These are phyloP conservation scores for Fusarium citri DNA, from an alignment of 2,329 filamentous ascomycete species.

Conservation along the genomic window DNA sequence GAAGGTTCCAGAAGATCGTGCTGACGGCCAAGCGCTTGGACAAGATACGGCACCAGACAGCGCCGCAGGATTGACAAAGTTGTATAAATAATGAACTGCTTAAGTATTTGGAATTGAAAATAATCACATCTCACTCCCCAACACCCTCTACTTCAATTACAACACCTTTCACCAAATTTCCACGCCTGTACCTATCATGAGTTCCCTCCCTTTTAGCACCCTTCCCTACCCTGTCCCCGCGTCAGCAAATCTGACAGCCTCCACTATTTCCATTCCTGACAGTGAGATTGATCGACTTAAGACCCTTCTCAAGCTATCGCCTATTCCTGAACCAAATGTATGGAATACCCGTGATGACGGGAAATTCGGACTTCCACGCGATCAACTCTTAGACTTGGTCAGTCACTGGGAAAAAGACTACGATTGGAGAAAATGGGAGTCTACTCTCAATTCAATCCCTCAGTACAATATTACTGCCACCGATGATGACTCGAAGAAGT, in stretches of 20 bases:
- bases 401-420: constrained; percentile 6
- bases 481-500: constrained; percentile 13
- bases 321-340: not conserved
- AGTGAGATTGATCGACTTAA: constrained; percentile 10
- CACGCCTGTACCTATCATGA: not conserved
- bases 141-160: accelerated
- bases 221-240: not conserved
- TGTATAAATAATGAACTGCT: not conserved
- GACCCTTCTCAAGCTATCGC: constrained; percentile 9
- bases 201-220: not conserved
- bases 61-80: not conserved
- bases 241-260: constrained; percentile 24
- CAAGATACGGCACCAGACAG: not conserved
- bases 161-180: not conserved
- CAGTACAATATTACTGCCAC: constrained; percentile 26
- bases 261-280: constrained; percentile 6
- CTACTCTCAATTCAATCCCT: constrained; percentile 22
- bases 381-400: not conserved
- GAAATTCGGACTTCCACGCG: not conserved
- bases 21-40: not conserved
- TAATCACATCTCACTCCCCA: accelerated
- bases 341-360: constrained; percentile 12
- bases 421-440: constrained; percentile 34
- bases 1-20: not conserved
- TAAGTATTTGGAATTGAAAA: not conserved